Evolutionary conservation across 305 asterid species (phyloP).

Genomic region (Fraxinus paxiana): DNA sequence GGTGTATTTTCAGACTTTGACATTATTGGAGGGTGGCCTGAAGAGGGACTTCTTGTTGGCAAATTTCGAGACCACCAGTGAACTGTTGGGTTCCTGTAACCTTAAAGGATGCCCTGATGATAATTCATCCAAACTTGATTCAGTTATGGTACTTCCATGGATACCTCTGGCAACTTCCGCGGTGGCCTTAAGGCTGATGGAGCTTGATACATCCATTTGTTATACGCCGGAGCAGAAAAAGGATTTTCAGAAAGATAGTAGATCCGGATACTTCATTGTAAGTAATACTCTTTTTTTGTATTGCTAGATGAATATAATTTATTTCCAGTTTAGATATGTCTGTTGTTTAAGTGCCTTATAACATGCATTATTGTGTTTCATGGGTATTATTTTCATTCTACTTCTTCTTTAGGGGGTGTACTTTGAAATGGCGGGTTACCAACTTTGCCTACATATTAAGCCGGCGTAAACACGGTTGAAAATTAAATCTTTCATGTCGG

Average conservation of each 20-base stretch:
- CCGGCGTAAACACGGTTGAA: neutral
- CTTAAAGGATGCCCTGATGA: constrained; percentile 24
- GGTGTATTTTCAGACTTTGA: constrained; percentile 42
- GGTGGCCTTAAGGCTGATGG: constrained; percentile 73
- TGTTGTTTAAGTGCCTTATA: neutral
- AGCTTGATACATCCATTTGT: constrained; percentile 58
- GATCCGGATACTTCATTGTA: constrained; percentile 39
- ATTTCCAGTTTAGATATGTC: neutral
- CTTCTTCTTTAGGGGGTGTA: neutral
- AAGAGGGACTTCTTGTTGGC: constrained; percentile 54
- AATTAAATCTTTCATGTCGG: neutral
- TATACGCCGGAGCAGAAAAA: constrained; percentile 46
- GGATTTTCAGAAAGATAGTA: constrained; percentile 35
- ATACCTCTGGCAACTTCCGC: constrained; percentile 70
- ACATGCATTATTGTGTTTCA: neutral
- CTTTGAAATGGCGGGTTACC: neutral
- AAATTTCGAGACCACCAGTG: constrained; percentile 54
- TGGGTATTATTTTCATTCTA: neutral
- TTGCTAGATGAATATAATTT: neutral
- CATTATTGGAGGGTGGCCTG: constrained; percentile 57
- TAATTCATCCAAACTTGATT: constrained; percentile 28
- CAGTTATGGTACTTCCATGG: constrained; percentile 62
- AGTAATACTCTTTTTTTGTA: constrained; percentile 25
- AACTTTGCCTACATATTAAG: neutral
- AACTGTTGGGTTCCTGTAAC: constrained; percentile 43